phyloP scores from a whole-genome alignment of 441 rosid genomes.

The Viola pubescens region DNA sequence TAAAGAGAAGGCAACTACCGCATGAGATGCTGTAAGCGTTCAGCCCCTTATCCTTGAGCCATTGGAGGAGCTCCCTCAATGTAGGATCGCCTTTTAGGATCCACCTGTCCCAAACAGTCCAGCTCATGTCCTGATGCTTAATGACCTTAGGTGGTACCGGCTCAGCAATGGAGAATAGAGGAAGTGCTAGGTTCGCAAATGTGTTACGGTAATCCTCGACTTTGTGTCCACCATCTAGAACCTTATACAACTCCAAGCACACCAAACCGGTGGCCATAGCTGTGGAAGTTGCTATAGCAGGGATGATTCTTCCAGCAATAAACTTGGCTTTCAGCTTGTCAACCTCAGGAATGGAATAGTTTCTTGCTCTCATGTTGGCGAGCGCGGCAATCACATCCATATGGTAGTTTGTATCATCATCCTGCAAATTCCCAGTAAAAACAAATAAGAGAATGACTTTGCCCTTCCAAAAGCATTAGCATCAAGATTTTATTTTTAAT shows the following conservation, averaged over 20 bases:
- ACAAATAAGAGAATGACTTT: neutral
- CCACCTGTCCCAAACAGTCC: slow-evolving; percentile 99
- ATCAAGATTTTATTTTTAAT: too few species aligned
- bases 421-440: slow-evolving; percentile 32
- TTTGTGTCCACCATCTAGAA: slow-evolving; percentile 63
- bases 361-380: slow-evolving; percentile 98
- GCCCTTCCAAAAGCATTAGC: neutral
- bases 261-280: slow-evolving; percentile 97
- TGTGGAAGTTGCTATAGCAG: slow-evolving; percentile 91
- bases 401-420: slow-evolving; percentile 89
- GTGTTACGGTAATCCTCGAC: slow-evolving; percentile 86
- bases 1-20: slow-evolving; percentile 72
- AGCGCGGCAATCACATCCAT: slow-evolving; percentile 89
- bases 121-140: slow-evolving; percentile 75
- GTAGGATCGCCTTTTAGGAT: slow-evolving; percentile 60
- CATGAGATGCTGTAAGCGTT: slow-evolving; percentile 81
- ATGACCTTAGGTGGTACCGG: slow-evolving; percentile 80
- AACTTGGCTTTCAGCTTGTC: slow-evolving; percentile 95
- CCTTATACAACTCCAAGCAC: slow-evolving; percentile 90
- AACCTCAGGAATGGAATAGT: slow-evolving; percentile 83
- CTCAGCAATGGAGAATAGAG: slow-evolving; percentile 88
- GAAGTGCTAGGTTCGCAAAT: slow-evolving; percentile 88
- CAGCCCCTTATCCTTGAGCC: slow-evolving; percentile 74
- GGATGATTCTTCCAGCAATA: slow-evolving; percentile 91
- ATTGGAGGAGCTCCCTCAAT: slow-evolving; percentile 65